A percentile compares a stretch with the other conserved stretches of the same genome.
These are phyloP conservation scores for Coelastrella sp. DNA, from an alignment of 139 green algal genomes.

Conservation along the genomic window DNA sequence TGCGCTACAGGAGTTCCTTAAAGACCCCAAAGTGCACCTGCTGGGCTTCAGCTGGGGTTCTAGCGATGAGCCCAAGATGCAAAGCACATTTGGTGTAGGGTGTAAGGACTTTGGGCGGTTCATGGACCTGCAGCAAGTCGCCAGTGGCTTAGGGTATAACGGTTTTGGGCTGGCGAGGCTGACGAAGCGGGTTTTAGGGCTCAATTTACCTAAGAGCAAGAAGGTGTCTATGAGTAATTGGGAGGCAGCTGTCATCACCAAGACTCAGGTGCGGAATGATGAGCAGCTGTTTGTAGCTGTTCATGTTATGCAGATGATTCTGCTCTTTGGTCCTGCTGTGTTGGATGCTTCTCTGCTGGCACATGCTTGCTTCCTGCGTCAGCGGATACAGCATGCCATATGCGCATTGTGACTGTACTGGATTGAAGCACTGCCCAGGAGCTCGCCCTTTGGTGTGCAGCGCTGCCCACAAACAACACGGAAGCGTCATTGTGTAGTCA, in stretches of 20 bases:
- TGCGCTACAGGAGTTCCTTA: conserved; percentile 53
- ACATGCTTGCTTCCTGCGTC: not conserved
- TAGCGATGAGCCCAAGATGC: conserved; percentile 71
- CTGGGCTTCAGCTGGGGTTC: conserved; percentile 69
- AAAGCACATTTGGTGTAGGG: conserved; percentile 57
- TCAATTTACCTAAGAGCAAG: conserved; percentile 59
- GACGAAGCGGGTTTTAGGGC: conserved; percentile 58
- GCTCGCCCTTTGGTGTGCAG: not conserved
- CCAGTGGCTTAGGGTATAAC: conserved; percentile 53
- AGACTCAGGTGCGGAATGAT: conserved; percentile 29
- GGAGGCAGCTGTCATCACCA: conserved; percentile 49
- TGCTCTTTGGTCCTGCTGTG: not conserved
- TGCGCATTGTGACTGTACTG: too few species aligned
- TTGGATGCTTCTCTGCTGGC: not conserved
- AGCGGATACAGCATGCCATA: too few species aligned
- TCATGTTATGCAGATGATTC: not conserved
- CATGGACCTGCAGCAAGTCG: conserved; percentile 49
- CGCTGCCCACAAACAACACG: too few species aligned
- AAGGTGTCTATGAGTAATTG: conserved; percentile 67
- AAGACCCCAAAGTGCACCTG: conserved; percentile 39
- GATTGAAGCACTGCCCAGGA: not conserved
- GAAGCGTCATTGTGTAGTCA: too few species aligned
- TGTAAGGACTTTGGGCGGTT: conserved; percentile 46
- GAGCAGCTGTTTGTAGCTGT: not conserved
- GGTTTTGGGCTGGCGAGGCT: conserved; percentile 56